Evolutionary conservation across 148 eudicot species (phyloP).

Genomic region (Vaccinium myrtillus): DNA sequence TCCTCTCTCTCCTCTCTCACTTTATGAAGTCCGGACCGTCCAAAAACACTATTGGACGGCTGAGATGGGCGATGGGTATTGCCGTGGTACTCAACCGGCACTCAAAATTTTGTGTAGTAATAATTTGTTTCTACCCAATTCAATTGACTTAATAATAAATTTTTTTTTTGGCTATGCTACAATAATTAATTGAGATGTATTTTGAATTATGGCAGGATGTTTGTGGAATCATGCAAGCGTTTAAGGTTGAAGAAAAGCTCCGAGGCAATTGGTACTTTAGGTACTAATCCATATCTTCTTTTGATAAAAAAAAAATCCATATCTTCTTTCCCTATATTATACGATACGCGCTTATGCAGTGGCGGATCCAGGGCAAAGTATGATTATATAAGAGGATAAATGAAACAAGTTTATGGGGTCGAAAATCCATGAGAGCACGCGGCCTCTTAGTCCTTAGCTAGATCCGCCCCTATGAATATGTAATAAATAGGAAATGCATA

Average conservation of each 20-base stretch:
- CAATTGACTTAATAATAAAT: not conserved
- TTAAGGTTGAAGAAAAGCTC: conserved; percentile 58
- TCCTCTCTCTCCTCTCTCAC: too few species aligned
- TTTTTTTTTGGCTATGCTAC: not conserved
- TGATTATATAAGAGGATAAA: not conserved
- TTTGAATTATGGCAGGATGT: conserved; percentile 42
- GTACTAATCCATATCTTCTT: conserved; percentile 14
- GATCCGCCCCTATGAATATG: not conserved
- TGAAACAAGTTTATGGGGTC: not conserved
- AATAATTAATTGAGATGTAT: not conserved
- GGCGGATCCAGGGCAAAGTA: not conserved
- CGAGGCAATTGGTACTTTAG: conserved; percentile 47
- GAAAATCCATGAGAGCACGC: too few species aligned
- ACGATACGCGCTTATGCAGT: not conserved
- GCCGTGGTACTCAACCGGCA: too few species aligned
- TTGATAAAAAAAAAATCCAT: too few species aligned
- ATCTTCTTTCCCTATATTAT: not conserved
- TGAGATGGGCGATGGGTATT: too few species aligned
- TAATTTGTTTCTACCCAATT: not conserved
- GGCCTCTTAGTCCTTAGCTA: too few species aligned
- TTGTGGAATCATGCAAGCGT: conserved; percentile 69
- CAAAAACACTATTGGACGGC: too few species aligned
- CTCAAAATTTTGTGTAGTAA: not conserved
- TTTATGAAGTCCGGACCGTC: too few species aligned
- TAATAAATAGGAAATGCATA: not conserved